These are phyloP conservation scores for Solanum pennellii DNA, from an alignment of 257 asterid species.

Conservation along the genomic window DNA sequence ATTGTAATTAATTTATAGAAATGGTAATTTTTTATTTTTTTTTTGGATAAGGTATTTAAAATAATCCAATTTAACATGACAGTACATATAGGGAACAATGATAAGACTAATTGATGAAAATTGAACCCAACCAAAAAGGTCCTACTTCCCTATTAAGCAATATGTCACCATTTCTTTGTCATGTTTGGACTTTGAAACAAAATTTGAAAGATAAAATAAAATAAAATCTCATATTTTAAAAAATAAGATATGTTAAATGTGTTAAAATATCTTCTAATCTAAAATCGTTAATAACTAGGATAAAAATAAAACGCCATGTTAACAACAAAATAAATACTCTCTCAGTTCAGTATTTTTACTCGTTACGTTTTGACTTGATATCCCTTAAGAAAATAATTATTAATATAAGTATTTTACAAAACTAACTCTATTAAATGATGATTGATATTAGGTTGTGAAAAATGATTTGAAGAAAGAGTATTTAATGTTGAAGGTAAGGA, in stretches of 20 bases:
- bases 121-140: background rate
- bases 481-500: no score
- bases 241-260: no score
- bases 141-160: background rate
- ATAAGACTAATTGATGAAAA: background rate
- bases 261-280: no score
- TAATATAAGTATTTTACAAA: no score
- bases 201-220: no score
- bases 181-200: background rate
- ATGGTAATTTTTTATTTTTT: background rate
- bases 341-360: no score
- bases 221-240: background rate
- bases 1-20: background rate
- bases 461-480: no score
- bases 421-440: no score
- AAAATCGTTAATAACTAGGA: background rate
- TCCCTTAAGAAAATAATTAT: no score
- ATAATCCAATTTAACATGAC: background rate
- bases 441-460: no score
- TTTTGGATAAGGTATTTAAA: background rate
- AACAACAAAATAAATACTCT: background rate
- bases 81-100: background rate
- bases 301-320: background rate
- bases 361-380: background rate
- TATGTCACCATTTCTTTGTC: background rate